Percentiles rank a stretch among this genome's conserved stretches.
phyloP scores from a whole-genome alignment of 139 green algal genomes.

The Chlorella sp. region DNA sequence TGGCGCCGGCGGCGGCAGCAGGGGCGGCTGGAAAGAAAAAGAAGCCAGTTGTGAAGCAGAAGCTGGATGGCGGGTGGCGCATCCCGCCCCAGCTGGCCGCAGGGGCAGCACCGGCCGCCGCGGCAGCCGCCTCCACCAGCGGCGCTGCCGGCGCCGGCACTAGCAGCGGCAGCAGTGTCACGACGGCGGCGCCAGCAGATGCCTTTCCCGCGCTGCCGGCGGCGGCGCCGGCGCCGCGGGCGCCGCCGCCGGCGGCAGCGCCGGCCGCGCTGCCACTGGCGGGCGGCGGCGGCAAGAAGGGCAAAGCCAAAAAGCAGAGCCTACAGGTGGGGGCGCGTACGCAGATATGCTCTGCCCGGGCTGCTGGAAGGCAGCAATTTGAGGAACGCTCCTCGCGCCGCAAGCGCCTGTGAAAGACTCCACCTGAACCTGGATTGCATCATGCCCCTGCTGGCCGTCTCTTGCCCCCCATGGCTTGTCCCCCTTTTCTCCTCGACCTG shows the following conservation, averaged over 20 bases:
- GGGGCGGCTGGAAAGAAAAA: no score
- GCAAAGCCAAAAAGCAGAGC: constrained; percentile 39
- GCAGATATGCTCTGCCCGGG: no score
- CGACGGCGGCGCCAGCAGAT: not conserved
- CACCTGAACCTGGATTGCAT: not conserved
- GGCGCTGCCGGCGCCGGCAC: not conserved
- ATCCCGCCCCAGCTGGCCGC: not conserved
- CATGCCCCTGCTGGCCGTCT: not conserved
- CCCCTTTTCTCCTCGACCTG: not conserved
- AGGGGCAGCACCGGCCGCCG: not conserved
- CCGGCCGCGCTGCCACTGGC: not conserved
- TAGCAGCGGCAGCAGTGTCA: not conserved
- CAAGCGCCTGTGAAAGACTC: constrained; percentile 11
- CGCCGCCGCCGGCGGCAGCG: not conserved
- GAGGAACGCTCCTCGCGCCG: no score
- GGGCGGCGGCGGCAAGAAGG: constrained; percentile 15
- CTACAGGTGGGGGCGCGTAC: constrained; percentile 22
- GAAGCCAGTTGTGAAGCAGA: no score
- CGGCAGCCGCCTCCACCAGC: not conserved
- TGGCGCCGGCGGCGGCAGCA: not conserved
- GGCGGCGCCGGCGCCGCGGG: not conserved
- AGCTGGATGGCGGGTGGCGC: no score
- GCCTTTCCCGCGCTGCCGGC: constrained; percentile 14
- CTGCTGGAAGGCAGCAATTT: not conserved
- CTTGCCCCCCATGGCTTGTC: not conserved